phyloP scores from a whole-genome alignment of 2,329 filamentous ascomycete species.

The Fusarium sp. region DNA sequence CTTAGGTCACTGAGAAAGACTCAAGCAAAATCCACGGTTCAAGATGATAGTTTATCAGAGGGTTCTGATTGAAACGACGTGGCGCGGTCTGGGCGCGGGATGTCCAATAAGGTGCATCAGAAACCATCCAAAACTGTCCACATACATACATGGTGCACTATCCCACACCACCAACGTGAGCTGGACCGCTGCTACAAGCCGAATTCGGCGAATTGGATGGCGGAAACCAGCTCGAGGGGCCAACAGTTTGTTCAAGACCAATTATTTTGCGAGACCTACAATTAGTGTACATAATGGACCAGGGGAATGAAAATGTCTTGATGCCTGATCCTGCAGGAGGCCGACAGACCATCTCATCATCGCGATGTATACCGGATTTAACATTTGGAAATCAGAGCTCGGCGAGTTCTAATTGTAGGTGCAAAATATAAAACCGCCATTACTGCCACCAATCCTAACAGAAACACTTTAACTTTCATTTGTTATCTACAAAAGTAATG shows the following conservation, averaged over 20 bases:
- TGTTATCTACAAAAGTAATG: neutral
- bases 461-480: neutral
- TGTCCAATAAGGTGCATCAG: neutral
- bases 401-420: neutral
- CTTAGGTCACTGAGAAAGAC: neutral
- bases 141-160: neutral
- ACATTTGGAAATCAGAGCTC: neutral
- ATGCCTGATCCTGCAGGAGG: constrained; percentile 1
- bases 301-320: neutral
- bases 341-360: neutral
- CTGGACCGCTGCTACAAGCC: too few relatives aligned
- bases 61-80: neutral
- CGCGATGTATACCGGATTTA: neutral
- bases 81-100: neutral
- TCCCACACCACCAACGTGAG: neutral
- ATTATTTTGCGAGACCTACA: neutral
- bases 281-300: neutral
- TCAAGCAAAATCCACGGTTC: fast-evolving
- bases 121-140: neutral
- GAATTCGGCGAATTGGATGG: neutral
- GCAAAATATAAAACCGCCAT: neutral
- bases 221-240: neutral
- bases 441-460: neutral
- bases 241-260: neutral
- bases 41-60: neutral